Conservation (phyloP, 148 eudicot species). For the Limonium bicolor region DNA sequence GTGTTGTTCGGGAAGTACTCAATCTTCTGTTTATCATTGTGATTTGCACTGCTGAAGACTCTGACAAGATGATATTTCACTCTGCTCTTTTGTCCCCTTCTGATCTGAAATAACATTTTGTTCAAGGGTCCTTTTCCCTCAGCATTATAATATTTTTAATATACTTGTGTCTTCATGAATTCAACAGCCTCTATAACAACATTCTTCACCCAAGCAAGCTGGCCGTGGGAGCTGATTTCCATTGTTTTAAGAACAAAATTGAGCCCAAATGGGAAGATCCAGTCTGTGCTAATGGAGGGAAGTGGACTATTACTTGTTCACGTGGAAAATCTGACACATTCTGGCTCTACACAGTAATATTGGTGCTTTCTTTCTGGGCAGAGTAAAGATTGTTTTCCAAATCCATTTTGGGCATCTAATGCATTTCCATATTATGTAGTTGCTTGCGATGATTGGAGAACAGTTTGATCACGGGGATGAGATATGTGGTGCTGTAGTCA, state of each 20-base stretch:
- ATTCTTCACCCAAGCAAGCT: conserved; percentile 73
- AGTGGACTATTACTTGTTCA: conserved; percentile 45
- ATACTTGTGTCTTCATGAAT: conserved; percentile 14
- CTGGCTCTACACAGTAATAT: conserved; percentile 89
- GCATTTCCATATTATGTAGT: conserved; percentile 16
- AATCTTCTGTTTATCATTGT: too few relatives aligned
- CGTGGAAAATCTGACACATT: conserved; percentile 50
- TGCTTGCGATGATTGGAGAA: conserved; percentile 94
- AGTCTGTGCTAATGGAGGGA: conserved; percentile 90
- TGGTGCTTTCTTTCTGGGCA: not conserved
- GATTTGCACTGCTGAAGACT: too few relatives aligned
- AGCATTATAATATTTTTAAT: not conserved
- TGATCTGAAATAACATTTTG: too few relatives aligned
- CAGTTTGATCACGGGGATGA: conserved; percentile 96
- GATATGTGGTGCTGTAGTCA: conserved; percentile 92
- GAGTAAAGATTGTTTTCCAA: not conserved
- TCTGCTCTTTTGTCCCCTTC: too few relatives aligned
- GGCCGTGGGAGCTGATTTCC: conserved; percentile 48
- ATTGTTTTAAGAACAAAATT: conserved; percentile 76
- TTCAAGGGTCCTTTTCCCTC: too few relatives aligned
- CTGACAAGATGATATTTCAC: too few relatives aligned
- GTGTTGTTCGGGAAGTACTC: too few relatives aligned
- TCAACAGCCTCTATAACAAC: conserved; percentile 85
- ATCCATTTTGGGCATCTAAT: conserved; percentile 3
- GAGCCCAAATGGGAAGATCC: conserved; percentile 99